Percentiles rank a stretch among this genome's conserved stretches.
phyloP scores from a whole-genome alignment of 1,284 basidiomycete genomes.

The Ceratobasidium sp. region DNA sequence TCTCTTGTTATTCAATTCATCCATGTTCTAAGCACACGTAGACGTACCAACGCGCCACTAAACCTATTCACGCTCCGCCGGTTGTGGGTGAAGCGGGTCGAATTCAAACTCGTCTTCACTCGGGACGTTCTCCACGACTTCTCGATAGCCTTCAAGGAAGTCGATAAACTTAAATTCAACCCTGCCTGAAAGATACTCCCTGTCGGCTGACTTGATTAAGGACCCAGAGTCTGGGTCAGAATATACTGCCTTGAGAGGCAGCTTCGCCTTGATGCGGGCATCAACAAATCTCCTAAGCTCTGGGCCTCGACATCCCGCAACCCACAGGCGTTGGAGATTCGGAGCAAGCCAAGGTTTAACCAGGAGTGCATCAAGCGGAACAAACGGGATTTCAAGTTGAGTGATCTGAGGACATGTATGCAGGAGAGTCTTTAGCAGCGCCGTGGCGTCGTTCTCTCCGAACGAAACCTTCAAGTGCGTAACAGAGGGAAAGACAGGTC shows the following conservation, averaged over 20 bases:
- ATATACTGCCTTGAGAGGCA: not conserved
- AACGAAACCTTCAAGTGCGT: constrained; percentile 1
- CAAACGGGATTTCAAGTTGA: not conserved
- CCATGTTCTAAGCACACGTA: too few relatives aligned
- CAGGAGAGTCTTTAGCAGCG: not conserved
- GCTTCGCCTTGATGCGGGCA: not conserved
- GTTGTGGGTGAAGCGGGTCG: too few relatives aligned
- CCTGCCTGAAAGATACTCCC: not conserved
- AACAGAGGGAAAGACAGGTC: not conserved
- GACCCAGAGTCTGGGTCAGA: not conserved
- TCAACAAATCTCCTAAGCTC: not conserved
- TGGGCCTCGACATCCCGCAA: not conserved
- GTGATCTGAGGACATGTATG: not conserved
- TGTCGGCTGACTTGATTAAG: not conserved
- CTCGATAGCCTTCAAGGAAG: not conserved
- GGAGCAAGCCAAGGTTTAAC: constrained; percentile 1
- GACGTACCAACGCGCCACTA: too few relatives aligned
- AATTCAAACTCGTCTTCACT: not conserved
- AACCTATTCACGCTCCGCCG: too few relatives aligned
- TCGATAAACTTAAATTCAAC: constrained; percentile 19
- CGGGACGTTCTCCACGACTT: not conserved
- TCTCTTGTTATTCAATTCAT: too few relatives aligned
- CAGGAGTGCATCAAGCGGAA: not conserved
- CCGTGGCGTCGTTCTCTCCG: too few relatives aligned
- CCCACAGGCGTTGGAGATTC: not conserved